These are phyloP conservation scores for Bolboschoenus planiculmis DNA, from an alignment of 176 grass and related monocot genomes.

Conservation along the genomic window DNA sequence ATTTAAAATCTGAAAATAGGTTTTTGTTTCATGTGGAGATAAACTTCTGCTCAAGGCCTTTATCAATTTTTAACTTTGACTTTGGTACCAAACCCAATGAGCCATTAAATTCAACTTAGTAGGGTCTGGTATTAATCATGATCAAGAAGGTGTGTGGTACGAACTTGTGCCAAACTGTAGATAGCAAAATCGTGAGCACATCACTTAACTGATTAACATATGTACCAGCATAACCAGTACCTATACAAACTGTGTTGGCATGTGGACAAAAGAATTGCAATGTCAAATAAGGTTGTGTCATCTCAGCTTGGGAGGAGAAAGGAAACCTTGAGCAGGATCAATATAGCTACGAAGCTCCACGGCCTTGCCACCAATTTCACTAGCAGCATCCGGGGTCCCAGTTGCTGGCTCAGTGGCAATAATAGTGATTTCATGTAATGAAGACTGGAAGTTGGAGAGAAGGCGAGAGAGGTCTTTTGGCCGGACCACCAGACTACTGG, in stretches of 20 bases:
- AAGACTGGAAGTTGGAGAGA: conserved; percentile 92
- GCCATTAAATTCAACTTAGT: not conserved
- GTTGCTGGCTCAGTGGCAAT: conserved; percentile 58
- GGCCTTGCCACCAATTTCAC: conserved; percentile 58
- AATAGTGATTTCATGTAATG: conserved; percentile 83
- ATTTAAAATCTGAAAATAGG: not conserved
- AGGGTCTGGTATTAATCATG: not conserved
- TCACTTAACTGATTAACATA: not conserved
- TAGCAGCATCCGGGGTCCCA: conserved; percentile 8
- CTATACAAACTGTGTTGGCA: not conserved
- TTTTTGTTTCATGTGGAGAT: not conserved
- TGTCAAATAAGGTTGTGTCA: not conserved
- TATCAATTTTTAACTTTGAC: not conserved
- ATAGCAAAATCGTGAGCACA: not conserved
- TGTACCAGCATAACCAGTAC: not conserved
- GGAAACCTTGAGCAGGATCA: conserved; percentile 65
- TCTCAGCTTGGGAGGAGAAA: not conserved
- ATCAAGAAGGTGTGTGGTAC: not conserved
- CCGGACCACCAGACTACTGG: conserved; percentile 58
- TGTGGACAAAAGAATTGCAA: not conserved
- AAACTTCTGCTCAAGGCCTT: not conserved
- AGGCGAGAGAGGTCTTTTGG: conserved; percentile 65
- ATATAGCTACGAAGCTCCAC: conserved; percentile 89
- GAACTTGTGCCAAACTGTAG: not conserved
- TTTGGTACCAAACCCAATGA: not conserved